These are phyloP conservation scores for Metschnikowia noctiluminum DNA, from an alignment of 805 yeast species.

Conservation along the genomic window DNA sequence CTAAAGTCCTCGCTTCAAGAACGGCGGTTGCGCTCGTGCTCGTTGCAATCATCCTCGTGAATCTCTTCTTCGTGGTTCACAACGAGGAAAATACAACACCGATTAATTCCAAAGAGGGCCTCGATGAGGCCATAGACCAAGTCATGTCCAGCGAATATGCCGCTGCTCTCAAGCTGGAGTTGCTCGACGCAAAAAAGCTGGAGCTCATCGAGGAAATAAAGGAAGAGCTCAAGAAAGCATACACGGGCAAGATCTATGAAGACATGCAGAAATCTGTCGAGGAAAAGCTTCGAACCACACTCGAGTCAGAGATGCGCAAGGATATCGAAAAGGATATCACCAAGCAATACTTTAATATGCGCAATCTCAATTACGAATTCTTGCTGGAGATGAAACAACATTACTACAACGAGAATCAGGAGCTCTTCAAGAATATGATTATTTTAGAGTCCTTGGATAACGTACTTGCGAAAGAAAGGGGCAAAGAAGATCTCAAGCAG, in stretches of 20 bases:
- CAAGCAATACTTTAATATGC: background rate
- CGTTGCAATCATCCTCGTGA: conserved; percentile 3
- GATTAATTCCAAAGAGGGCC: conserved; percentile 4
- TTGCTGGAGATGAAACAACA: conserved; percentile 7
- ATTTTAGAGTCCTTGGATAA: conserved; percentile 4
- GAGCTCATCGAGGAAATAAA: conserved; percentile 6
- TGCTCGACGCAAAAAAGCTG: conserved; percentile 4
- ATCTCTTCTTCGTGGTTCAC: conserved; percentile 5
- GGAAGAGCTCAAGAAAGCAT: conserved; percentile 6
- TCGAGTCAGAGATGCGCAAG: conserved; percentile 1
- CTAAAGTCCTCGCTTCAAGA: conserved; percentile 5
- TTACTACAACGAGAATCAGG: conserved; percentile 9
- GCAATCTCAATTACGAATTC: conserved; percentile 5
- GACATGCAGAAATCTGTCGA: background rate
- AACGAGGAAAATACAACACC: conserved; percentile 1
- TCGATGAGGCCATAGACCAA: conserved; percentile 5
- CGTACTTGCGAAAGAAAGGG: background rate
- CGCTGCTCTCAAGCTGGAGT: conserved; percentile 6
- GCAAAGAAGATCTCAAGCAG: conserved; percentile 1
- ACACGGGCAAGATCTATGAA: background rate
- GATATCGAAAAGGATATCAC: conserved; percentile 4
- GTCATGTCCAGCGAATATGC: conserved; percentile 8
- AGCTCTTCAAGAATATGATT: conserved; percentile 1
- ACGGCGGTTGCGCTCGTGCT: conserved; percentile 8
- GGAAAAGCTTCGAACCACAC: background rate